phyloP scores from a whole-genome alignment of 2,329 filamentous ascomycete genomes.

The Magnaporthiopsis poae region DNA sequence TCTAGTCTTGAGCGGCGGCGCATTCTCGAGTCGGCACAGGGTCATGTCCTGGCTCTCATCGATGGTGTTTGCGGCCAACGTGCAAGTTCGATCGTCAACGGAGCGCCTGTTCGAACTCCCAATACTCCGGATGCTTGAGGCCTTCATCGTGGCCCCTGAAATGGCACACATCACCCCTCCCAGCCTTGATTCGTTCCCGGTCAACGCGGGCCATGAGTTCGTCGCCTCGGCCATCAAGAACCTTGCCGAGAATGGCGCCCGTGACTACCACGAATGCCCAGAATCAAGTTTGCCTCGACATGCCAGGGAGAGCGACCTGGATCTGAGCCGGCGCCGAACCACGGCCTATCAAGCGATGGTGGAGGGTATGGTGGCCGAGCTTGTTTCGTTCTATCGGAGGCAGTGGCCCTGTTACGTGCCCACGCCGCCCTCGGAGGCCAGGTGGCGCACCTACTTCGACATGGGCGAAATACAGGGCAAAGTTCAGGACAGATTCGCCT shows the following conservation, averaged over 20 bases:
- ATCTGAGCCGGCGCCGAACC: neutral
- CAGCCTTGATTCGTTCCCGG: neutral
- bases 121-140: neutral
- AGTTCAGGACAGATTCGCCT: neutral
- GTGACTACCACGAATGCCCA: neutral
- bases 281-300: neutral
- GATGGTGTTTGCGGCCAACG: neutral
- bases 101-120: neutral
- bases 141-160: neutral
- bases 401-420: conserved; percentile 1
- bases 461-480: neutral
- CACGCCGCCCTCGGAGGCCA: neutral
- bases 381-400: neutral
- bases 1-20: neutral
- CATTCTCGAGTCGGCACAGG: neutral
- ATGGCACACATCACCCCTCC: neutral
- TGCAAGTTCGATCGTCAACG: neutral
- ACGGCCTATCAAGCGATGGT: neutral
- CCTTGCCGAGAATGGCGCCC: neutral
- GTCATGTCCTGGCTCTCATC: conserved; percentile 1
- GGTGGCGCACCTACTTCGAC: neutral
- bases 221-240: neutral
- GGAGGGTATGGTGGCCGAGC: neutral
- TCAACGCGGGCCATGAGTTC: neutral
- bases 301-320: neutral